Conservation (phyloP, 257 asterid genomes). For the Echium plantagineum region DNA sequence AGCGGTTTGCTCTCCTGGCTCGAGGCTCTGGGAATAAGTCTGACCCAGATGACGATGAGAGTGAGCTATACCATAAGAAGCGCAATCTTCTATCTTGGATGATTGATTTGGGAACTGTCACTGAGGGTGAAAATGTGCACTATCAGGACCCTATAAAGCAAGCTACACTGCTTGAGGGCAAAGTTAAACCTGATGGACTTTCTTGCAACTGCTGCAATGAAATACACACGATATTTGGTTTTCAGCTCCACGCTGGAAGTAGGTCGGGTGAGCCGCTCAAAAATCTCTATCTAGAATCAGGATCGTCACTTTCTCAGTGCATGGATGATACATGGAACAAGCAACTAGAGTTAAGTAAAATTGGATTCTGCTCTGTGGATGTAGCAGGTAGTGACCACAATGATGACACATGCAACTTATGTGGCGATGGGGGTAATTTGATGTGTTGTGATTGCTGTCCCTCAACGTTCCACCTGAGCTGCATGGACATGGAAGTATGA, state of each 20-base stretch:
- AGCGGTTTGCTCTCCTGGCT: slow-evolving; percentile 39
- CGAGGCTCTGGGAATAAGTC: slow-evolving; percentile 53
- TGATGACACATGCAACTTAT: slow-evolving; percentile 85
- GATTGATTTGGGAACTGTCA: slow-evolving; percentile 66
- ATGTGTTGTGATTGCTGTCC: slow-evolving; percentile 95
- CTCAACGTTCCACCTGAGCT: slow-evolving; percentile 84
- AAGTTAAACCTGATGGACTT: slow-evolving; percentile 58
- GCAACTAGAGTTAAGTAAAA: slow-evolving; percentile 30
- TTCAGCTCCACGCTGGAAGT: slow-evolving; percentile 67
- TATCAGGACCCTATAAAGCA: neutral
- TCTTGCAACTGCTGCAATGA: slow-evolving; percentile 63
- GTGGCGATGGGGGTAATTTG: slow-evolving; percentile 98
- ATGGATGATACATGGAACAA: slow-evolving; percentile 67
- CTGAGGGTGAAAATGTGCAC: slow-evolving; percentile 8
- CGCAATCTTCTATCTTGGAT: slow-evolving; percentile 78
- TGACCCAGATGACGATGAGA: slow-evolving; percentile 28
- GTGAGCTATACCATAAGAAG: slow-evolving; percentile 42
- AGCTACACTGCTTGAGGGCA: neutral
- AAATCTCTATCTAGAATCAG: slow-evolving; percentile 50
- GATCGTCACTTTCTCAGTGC: slow-evolving; percentile 59
- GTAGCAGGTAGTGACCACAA: slow-evolving; percentile 76
- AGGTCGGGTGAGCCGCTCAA: slow-evolving; percentile 35
- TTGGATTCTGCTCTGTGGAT: slow-evolving; percentile 51
- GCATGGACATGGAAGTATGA: slow-evolving; percentile 67
- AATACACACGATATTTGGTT: slow-evolving; percentile 30